Evolutionary conservation across 1,284 basidiomycete genomes (phyloP).

Genomic region (Ceratobasidium sp.): DNA sequence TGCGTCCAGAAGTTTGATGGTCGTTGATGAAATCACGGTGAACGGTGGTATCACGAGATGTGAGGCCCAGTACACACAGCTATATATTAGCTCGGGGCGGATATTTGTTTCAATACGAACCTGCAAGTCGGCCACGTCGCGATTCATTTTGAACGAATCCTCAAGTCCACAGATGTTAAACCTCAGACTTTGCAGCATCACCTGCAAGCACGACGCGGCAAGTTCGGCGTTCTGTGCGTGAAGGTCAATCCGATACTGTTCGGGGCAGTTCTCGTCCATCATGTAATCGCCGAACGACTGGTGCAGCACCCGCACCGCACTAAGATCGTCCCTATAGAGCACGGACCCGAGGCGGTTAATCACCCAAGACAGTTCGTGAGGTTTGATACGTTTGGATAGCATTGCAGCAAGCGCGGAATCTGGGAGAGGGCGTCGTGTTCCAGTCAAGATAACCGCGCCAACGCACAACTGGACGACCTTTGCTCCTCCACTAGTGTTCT

Average conservation of each 20-base stretch:
- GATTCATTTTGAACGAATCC: slow-evolving; percentile 8
- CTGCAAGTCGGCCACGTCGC: slow-evolving; percentile 25
- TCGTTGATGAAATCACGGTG: not conserved
- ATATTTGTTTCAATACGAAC: not conserved
- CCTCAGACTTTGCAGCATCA: slow-evolving; percentile 12
- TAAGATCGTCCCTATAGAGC: slow-evolving; percentile 9
- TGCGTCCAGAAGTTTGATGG: not conserved
- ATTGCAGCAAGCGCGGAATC: not conserved
- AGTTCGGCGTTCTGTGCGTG: not conserved
- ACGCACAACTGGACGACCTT: slow-evolving; percentile 6
- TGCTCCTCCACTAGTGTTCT: not conserved
- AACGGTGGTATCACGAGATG: not conserved
- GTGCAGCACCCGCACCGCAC: slow-evolving; percentile 9
- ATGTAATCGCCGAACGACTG: slow-evolving; percentile 33
- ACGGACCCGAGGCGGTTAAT: slow-evolving; percentile 9
- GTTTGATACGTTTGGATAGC: slow-evolving; percentile 4
- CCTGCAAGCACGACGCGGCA: slow-evolving; percentile 19
- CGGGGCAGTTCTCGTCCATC: not conserved
- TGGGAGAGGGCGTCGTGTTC: slow-evolving; percentile 4
- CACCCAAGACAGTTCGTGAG: not conserved
- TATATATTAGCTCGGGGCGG: not conserved
- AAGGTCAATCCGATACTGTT: not conserved
- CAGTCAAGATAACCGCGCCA: slow-evolving; percentile 4
- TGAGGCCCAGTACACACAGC: slow-evolving; percentile 7
- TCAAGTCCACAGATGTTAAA: slow-evolving; percentile 22